Base-by-base conservation (phyloP, 257 asterid species). In the Rubia yunnanensis region DNA sequence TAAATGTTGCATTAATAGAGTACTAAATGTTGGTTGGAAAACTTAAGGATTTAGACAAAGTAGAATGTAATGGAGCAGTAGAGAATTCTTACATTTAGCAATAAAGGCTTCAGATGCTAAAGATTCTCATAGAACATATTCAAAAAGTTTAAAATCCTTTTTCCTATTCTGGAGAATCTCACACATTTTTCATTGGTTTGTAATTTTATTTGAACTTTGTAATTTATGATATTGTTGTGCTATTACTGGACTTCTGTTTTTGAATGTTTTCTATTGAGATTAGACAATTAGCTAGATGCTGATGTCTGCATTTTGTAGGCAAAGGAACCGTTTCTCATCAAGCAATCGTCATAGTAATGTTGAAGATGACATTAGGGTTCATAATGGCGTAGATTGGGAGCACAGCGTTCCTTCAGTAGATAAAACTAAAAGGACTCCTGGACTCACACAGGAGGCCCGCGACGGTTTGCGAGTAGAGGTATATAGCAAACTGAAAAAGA, bases 341-440 rank as follows among this genome's bases (percentile, higher is more conserved):
- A 65, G 76, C 66, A 79, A 67, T 82, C 75, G 65, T 44, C 77
- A 5, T 15, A 72, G 3, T 14, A 72, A 49, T 60, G 80, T 73
- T 3, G 78, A 79, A n/a, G 88, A 81, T 30, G 91, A 82, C 44
- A 72, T 80, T 64, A 79, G 90, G 68, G 82, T 80, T 55, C 76
- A 76, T 8, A 88, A 82, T n/a, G 80, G 76, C 8, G 81, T 82
- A 56, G 92, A 88, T 24, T 81, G 86, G 89, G 95, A 84, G 72
- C 17, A 74, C 7, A 73, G 74, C 56, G 31, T 81, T 5, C 32
- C 48, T 18, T 54, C 48, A 71, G 78, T 64, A 41, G 76, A 73
- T 70, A 67, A 53, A 53, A 77, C 69, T 69, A 74, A 75, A 71
- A 83, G 90, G 72, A 83, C 97, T n/a, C 80, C 87, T 10, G 97